Evolutionary conservation across 495 filamentous ascomycete genomes (phyloP).

Genomic region (Penicillium silybi): DNA sequence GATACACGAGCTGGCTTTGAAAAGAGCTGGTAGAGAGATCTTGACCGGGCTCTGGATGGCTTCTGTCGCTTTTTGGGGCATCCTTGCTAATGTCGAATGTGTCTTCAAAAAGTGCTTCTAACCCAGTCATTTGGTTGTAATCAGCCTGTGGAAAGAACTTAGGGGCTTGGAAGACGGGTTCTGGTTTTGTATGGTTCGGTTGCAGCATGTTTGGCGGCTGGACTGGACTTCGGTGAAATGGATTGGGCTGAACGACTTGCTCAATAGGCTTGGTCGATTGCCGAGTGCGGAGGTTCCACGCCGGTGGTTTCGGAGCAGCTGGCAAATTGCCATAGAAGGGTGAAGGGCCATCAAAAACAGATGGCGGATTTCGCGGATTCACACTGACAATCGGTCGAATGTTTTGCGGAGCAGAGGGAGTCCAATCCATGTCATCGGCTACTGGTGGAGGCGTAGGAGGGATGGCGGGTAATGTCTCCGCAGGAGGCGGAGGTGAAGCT

Average conservation of each 20-base stretch:
- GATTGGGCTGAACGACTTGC: conserved; percentile 35
- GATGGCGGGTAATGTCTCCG: conserved; percentile 25
- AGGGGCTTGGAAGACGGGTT: conserved; percentile 43
- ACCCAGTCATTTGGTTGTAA: conserved; percentile 28
- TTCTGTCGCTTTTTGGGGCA: conserved; percentile 8
- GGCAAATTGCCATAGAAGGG: conserved; percentile 63
- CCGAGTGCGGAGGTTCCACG: conserved; percentile 61
- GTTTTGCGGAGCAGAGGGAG: conserved; percentile 55
- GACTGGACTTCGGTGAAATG: conserved; percentile 30
- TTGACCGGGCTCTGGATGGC: conserved; percentile 8
- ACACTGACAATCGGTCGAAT: conserved; percentile 38
- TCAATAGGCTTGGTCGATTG: conserved; percentile 33
- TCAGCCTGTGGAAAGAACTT: conserved; percentile 49
- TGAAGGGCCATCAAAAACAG: conserved; percentile 40
- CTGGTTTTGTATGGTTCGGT: conserved; percentile 11
- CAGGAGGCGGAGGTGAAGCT: conserved; percentile 23
- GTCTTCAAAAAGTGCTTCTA: conserved; percentile 45
- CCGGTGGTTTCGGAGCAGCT: conserved; percentile 59
- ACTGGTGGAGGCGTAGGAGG: conserved; percentile 37
- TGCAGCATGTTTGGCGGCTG: conserved; percentile 23
- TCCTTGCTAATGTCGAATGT: conserved; percentile 45
- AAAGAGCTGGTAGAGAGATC: conserved; percentile 9
- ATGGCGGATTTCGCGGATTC: conserved; percentile 25
- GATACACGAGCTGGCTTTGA: conserved; percentile 19
- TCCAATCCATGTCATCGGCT: conserved; percentile 76